These are phyloP conservation scores for Aspergillus chevalieri DNA, from an alignment of 2,329 filamentous ascomycete species.

Conservation along the genomic window DNA sequence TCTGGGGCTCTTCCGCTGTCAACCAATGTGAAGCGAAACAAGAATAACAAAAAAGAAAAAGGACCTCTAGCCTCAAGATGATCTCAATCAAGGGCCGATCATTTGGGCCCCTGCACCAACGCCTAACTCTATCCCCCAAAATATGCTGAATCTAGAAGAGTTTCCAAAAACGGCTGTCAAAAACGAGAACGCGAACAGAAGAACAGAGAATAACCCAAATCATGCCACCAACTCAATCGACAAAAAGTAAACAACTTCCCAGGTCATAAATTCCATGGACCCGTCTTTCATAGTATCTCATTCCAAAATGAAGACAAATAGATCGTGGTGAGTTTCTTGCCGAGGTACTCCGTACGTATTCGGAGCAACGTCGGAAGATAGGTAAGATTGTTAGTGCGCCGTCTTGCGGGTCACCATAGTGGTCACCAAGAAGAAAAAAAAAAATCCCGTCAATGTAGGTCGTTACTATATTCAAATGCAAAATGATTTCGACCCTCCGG, in stretches of 20 bases:
- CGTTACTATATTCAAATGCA: no score
- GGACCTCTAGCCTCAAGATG: neutral
- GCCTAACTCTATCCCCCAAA: neutral
- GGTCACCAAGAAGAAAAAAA: neutral
- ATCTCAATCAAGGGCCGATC: neutral
- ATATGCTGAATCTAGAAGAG: no score
- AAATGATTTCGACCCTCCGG: no score
- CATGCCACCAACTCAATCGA: no score
- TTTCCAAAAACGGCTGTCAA: no score
- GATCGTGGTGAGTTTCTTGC: neutral
- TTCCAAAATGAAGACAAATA: neutral
- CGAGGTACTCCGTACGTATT: neutral
- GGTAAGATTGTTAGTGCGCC: neutral
- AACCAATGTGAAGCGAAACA: neutral
- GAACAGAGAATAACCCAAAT: neutral
- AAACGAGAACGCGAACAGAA: neutral
- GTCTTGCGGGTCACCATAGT: neutral
- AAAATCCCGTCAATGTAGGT: neutral
- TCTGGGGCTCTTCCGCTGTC: no score
- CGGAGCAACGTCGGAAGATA: neutral
- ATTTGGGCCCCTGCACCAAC: neutral
- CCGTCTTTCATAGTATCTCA: no score
- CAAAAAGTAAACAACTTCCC: no score
- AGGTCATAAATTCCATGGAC: no score
- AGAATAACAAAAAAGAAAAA: no score